Evolutionary conservation across 2,329 filamentous ascomycete genomes (phyloP).

Genomic region (Herpomyces periplanetae): DNA sequence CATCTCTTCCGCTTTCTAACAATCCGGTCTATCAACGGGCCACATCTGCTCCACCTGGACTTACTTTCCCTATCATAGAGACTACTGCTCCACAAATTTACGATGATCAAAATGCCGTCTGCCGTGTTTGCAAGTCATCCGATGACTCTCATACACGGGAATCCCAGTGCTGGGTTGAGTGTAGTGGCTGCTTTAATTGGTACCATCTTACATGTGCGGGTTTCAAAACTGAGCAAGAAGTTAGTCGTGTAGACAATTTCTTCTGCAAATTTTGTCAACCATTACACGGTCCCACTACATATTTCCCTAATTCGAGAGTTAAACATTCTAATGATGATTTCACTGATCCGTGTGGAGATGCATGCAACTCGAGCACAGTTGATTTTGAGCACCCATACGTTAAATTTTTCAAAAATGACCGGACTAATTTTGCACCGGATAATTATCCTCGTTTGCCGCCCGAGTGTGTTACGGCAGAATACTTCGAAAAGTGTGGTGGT

Average conservation of each 20-base stretch:
- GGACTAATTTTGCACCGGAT: slow-evolving; percentile 18
- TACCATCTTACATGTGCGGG: slow-evolving; percentile 25
- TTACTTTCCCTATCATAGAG: too few species aligned
- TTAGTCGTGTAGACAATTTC: slow-evolving; percentile 24
- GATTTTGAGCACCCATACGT: slow-evolving; percentile 25
- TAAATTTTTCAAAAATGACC: slow-evolving; percentile 21
- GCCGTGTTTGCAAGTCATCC: too few species aligned
- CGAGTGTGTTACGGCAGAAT: slow-evolving; percentile 19
- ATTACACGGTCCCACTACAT: slow-evolving; percentile 20
- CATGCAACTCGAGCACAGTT: slow-evolving; percentile 22
- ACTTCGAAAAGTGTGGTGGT: slow-evolving; percentile 19
- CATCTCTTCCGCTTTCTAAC: too few species aligned
- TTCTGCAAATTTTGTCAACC: slow-evolving; percentile 19
- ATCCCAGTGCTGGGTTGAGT: slow-evolving; percentile 23
- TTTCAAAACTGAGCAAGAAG: slow-evolving; percentile 20
- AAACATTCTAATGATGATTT: slow-evolving; percentile 25
- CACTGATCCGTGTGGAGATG: slow-evolving; percentile 22
- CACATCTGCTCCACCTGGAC: too few species aligned
- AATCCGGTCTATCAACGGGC: too few species aligned
- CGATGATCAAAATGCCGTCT: too few species aligned
- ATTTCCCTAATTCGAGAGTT: slow-evolving; percentile 21
- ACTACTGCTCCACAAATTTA: too few species aligned
- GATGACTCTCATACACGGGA: too few species aligned
- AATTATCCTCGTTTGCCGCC: slow-evolving; percentile 21
- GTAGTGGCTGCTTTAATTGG: slow-evolving; percentile 26